Conservation (phyloP, 2,329 filamentous ascomycete genomes). For the Chaetomium sp. region DNA sequence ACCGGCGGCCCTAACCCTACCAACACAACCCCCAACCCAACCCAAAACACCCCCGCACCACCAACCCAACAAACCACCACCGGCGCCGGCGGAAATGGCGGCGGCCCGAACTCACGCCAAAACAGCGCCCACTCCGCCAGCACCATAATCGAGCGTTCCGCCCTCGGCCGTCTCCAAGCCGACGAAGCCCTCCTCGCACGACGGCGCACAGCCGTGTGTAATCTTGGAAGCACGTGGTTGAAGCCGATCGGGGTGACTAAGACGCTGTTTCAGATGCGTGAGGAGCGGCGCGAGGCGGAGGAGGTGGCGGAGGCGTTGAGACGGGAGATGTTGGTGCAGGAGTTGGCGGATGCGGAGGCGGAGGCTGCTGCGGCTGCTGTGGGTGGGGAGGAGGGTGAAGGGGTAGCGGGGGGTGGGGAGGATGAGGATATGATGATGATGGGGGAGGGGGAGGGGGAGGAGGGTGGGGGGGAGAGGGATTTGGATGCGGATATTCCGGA, state of each 20-base stretch:
- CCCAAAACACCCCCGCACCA: conserved; percentile 7
- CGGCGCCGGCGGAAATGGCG: not conserved
- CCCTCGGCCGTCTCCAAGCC: conserved; percentile 61
- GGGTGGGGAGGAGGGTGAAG: conserved; percentile 31
- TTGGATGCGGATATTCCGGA: conserved; percentile 70
- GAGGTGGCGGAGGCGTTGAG: conserved; percentile 73
- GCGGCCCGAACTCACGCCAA: too few species aligned
- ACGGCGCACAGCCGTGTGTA: conserved; percentile 73
- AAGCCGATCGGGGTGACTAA: conserved; percentile 82
- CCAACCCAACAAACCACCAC: not conserved
- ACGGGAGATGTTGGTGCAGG: conserved; percentile 63
- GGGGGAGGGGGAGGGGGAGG: not conserved
- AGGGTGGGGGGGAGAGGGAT: conserved; percentile 45
- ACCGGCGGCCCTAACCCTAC: not conserved
- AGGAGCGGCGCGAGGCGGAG: conserved; percentile 82
- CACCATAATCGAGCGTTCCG: conserved; percentile 44
- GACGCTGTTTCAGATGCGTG: conserved; percentile 81
- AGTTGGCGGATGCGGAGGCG: conserved; percentile 61
- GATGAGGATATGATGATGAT: conserved; percentile 26
- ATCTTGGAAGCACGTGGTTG: conserved; percentile 87
- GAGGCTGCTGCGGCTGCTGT: conserved; percentile 29
- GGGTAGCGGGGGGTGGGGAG: conserved; percentile 34
- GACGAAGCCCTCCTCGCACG: conserved; percentile 74
- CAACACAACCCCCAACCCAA: not conserved
- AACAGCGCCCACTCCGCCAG: conserved; percentile 2